These are phyloP conservation scores for Diaporthe sp. DNA, from an alignment of 2,329 filamentous ascomycete species.

Conservation along the genomic window DNA sequence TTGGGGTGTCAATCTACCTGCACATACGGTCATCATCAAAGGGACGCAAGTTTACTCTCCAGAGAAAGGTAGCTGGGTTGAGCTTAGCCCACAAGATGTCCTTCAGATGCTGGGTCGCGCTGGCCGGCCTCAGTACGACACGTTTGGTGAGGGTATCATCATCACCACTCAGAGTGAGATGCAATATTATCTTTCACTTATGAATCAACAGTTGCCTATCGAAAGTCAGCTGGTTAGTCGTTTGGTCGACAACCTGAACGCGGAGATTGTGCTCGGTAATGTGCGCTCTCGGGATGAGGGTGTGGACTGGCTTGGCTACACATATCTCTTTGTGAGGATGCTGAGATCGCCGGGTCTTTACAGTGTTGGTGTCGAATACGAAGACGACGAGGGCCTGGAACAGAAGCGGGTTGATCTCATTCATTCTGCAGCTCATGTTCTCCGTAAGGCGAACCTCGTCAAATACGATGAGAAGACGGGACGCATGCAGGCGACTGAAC, in stretches of 20 bases:
- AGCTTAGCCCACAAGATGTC: slow-evolving; percentile 96
- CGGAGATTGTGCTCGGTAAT: slow-evolving; percentile 95
- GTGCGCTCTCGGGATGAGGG: slow-evolving; percentile 92
- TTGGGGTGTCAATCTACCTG: slow-evolving; percentile 98
- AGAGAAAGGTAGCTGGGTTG: slow-evolving; percentile 98
- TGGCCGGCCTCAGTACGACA: slow-evolving; percentile 95
- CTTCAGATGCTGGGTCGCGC: slow-evolving; percentile 99
- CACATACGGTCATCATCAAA: slow-evolving; percentile 99
- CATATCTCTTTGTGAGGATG: slow-evolving; percentile 98
- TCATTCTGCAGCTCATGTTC: slow-evolving; percentile 88
- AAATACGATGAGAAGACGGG: slow-evolving; percentile 97
- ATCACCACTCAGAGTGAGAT: slow-evolving; percentile 96
- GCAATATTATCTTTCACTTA: slow-evolving; percentile 94
- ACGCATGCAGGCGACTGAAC: slow-evolving; percentile 89
- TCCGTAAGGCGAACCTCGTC: slow-evolving; percentile 89
- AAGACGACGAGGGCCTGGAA: slow-evolving; percentile 90
- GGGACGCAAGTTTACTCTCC: slow-evolving; percentile 98
- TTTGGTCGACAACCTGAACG: slow-evolving; percentile 95
- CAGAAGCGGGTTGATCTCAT: slow-evolving; percentile 98
- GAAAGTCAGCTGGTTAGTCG: slow-evolving; percentile 96
- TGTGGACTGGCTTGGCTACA: slow-evolving; percentile 99
- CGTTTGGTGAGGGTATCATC: slow-evolving; percentile 98
- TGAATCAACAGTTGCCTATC: slow-evolving; percentile 97
- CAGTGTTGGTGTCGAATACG: slow-evolving; percentile 95
- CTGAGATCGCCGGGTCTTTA: slow-evolving; percentile 94